A percentile compares a stretch with the other conserved stretches of the same genome.
phyloP scores from a whole-genome alignment of 31 red algal species.

The Asparagopsis taxiformis region DNA sequence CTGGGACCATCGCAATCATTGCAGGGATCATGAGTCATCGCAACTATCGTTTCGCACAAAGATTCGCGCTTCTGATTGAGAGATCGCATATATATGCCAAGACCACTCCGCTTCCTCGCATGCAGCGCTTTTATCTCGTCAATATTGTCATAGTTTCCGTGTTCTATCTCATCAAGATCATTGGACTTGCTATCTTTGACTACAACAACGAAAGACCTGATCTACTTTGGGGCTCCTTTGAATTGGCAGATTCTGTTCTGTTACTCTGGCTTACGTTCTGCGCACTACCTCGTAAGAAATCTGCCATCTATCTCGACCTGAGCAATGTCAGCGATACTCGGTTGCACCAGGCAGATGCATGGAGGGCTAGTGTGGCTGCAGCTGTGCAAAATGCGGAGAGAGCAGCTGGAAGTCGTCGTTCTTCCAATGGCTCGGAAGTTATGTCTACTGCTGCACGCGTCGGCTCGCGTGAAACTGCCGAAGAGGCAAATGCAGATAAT shows the following conservation, averaged over 20 bases:
- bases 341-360: constrained; percentile 14
- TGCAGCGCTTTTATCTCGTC: not conserved
- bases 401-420: not conserved
- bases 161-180: constrained; percentile 11
- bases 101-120: constrained; percentile 16
- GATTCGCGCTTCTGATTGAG: constrained; percentile 2
- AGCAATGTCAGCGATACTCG: constrained; percentile 6
- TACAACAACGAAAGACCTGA: constrained; percentile 2
- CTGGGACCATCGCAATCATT: constrained; percentile 2
- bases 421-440: not conserved
- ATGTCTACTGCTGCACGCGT: not conserved
- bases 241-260: constrained; percentile 12
- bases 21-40: not conserved
- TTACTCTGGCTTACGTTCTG: constrained; percentile 6
- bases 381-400: not conserved
- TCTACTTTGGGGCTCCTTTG: constrained; percentile 16
- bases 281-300: constrained; percentile 11
- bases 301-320: constrained; percentile 12
- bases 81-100: constrained; percentile 8
- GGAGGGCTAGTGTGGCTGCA: constrained; percentile 1
- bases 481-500: not conserved
- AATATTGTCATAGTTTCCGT: not conserved
- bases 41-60: constrained; percentile 10
- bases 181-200: constrained; percentile 7
- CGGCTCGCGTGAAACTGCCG: not conserved